Evolutionary conservation across 2,329 filamentous ascomycete species (phyloP).

Genomic region (Aspergillus sp.): DNA sequence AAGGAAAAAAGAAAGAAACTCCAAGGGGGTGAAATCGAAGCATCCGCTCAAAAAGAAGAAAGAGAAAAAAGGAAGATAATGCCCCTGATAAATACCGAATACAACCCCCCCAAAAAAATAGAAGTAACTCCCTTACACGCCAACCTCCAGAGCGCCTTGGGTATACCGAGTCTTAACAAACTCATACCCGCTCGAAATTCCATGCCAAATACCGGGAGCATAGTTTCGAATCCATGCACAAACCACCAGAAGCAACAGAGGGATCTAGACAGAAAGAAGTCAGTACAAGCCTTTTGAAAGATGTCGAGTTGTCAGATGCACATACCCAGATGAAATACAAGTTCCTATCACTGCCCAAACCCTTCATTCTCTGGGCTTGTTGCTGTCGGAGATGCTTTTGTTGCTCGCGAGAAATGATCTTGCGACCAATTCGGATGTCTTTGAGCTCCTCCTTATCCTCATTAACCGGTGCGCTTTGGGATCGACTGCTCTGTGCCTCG

Average conservation of each 20-base stretch:
- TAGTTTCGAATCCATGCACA: conserved; percentile 39
- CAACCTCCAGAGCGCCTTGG: conserved; percentile 26
- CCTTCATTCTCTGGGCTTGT: conserved; percentile 42
- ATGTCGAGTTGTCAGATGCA: conserved; percentile 3
- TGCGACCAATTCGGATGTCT: conserved; percentile 37
- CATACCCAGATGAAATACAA: conserved; percentile 49
- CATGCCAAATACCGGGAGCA: conserved; percentile 35
- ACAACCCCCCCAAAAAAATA: conserved; percentile 3
- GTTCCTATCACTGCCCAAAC: conserved; percentile 42
- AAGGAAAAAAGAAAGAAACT: conserved; percentile 8
- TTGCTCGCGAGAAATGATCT: conserved; percentile 37
- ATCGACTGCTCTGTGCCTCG: conserved; percentile 24
- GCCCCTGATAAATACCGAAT: background rate
- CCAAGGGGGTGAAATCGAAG: conserved; percentile 10
- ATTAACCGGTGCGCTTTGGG: conserved; percentile 10
- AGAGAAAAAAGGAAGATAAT: conserved; percentile 2
- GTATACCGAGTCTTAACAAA: conserved; percentile 30
- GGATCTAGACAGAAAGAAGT: conserved; percentile 29
- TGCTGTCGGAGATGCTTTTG: conserved; percentile 41
- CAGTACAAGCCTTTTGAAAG: conserved; percentile 9
- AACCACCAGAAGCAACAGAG: conserved; percentile 39
- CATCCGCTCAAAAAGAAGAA: conserved; percentile 14
- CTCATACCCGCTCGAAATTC: conserved; percentile 29
- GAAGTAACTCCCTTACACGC: conserved; percentile 15
- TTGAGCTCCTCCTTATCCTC: conserved; percentile 29